Base-by-base conservation (phyloP, 768 basidiomycete species). In the Royoungia palumana region DNA sequence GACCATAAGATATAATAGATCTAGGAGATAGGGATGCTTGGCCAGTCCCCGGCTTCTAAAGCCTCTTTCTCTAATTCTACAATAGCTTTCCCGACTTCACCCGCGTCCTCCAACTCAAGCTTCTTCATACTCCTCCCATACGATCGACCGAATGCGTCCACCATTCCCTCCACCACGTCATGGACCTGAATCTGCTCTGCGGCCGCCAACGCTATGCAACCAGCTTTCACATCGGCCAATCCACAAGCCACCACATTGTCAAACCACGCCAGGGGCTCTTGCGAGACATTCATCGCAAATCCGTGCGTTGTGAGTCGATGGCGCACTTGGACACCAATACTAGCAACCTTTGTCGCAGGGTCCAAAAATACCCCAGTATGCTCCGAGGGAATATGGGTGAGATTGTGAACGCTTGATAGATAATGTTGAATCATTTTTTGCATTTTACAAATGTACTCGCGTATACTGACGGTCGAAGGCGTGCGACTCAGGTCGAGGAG, bases 251-350 rank as follows among this genome's bases (percentile, higher is more conserved):
- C 82, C 43, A 98, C 78, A 48, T 79, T 73, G 59, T 87, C 75
- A 63, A 99, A 97, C 95, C 95, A 98, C 20, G 71, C 54, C 21
- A 83, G 63, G 5, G 93, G 92, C 54, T 96, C 87, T 24, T 66
- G 69, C 0, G 92, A 91, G 50, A 97, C 74, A 67, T 99, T 99
- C 63, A 97, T 71, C 1, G 94, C 82, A 69, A 99, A 96, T 1
- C 96, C 96, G 65, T 99, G 96, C 21, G 85, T 87, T 37, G 96
- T 95, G 47, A 99, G 78, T 37, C 95, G 81, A 63, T 97, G 94
- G 47, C 94, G 84, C 46, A 98, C 85, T 67, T 97, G 94, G 44
- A 99, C 92, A 37, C 96, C 96, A 44, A 99, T 95, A 61, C 95
- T 98, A 16, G 82, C 92, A 58, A 99, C 76, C 68, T 98, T 99